A percentile compares a stretch with the other conserved stretches of the same genome.
Evolutionary conservation across 2,329 filamentous ascomycete genomes (phyloP).

Genomic region (Microcyclosporella mali): DNA sequence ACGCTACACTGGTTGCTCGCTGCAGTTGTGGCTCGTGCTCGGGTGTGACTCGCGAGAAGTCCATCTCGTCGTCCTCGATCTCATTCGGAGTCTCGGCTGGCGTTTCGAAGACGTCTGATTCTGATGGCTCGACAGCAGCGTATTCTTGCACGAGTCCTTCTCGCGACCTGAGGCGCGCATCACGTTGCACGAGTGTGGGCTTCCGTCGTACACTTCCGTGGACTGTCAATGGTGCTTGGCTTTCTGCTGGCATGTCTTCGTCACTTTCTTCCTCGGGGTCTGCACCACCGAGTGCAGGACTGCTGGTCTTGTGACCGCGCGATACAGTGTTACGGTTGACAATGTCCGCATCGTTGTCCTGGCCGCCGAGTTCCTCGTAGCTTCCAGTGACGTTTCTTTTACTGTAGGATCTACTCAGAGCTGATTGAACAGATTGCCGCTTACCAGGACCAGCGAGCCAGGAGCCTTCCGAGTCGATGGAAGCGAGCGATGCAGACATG

Average conservation of each 20-base stretch:
- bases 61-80: conserved; percentile 14
- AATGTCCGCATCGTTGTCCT: conserved; percentile 64
- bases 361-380: conserved; percentile 57
- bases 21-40: conserved; percentile 39
- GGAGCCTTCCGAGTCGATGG: conserved; percentile 89
- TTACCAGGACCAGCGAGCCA: conserved; percentile 73
- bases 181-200: conserved; percentile 59
- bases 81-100: conserved; percentile 21
- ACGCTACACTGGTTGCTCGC: conserved; percentile 65
- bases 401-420: conserved; percentile 42
- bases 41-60: conserved; percentile 12
- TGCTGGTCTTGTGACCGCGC: conserved; percentile 7
- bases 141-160: conserved; percentile 55
- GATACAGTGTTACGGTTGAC: conserved; percentile 38
- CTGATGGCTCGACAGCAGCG: conserved; percentile 31
- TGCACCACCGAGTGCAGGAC: conserved; percentile 34
- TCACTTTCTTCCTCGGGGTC: conserved; percentile 39
- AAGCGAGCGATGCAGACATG: conserved; percentile 79
- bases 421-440: conserved; percentile 41
- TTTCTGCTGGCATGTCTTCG: conserved; percentile 9
- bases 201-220: conserved; percentile 50
- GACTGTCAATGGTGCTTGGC: conserved; percentile 19
- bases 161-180: conserved; percentile 53
- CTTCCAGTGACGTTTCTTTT: conserved; percentile 46
- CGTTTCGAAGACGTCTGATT: conserved; percentile 18